These are phyloP conservation scores for Moricandia arvensis DNA, from an alignment of 345 rosid species.

Conservation along the genomic window DNA sequence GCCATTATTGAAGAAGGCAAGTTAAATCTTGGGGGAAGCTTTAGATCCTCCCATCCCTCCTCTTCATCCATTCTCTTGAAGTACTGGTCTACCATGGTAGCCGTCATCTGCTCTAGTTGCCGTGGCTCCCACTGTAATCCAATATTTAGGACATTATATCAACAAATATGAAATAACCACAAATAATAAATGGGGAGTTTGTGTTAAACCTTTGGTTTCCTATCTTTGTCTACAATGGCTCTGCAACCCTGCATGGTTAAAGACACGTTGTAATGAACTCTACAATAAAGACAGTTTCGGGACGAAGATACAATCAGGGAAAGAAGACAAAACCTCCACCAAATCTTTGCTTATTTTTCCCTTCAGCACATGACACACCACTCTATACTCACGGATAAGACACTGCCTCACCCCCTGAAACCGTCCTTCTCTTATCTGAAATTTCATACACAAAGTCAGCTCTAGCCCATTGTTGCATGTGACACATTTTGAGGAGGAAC, in stretches of 20 bases:
- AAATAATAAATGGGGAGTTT: neutral
- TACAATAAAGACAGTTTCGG: neutral
- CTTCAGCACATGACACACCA: slow-evolving; percentile 66
- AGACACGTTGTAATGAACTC: neutral
- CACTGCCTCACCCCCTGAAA: slow-evolving; percentile 73
- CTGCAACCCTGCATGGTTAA: slow-evolving; percentile 70
- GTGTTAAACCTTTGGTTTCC: slow-evolving; percentile 63
- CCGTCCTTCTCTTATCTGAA: slow-evolving; percentile 88
- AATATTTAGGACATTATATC: neutral
- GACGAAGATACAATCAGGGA: neutral
- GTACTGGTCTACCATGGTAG: slow-evolving; percentile 53
- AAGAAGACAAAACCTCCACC: slow-evolving; percentile 51
- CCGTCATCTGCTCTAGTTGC: slow-evolving; percentile 49
- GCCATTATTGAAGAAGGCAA: slow-evolving; percentile 49
- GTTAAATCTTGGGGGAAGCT: slow-evolving; percentile 48
- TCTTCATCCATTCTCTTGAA: slow-evolving; percentile 55
- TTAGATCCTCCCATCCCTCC: slow-evolving; percentile 50
- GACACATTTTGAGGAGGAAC: neutral
- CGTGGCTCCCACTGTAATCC: slow-evolving; percentile 49
- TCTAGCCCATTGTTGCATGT: neutral
- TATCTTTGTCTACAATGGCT: slow-evolving; percentile 84
- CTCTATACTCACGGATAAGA: slow-evolving; percentile 73
- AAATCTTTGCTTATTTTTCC: slow-evolving; percentile 84
- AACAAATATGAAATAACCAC: neutral
- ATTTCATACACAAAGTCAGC: slow-evolving; percentile 13